phyloP scores from a whole-genome alignment of 2,329 filamentous ascomycete genomes.

The Phialocephala subalpina region DNA sequence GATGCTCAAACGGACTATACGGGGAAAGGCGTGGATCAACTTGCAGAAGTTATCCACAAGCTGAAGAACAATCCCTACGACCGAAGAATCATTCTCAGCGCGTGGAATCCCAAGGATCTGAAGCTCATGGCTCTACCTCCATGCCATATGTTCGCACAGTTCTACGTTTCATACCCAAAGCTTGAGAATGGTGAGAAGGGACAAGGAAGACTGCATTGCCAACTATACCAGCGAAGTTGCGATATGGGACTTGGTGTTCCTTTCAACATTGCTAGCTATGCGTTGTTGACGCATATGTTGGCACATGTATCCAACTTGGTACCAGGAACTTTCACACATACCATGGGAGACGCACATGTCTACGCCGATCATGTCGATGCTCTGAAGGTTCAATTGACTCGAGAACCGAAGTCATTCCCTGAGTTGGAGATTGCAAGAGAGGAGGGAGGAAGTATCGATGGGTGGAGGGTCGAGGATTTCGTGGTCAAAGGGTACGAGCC shows the following conservation, averaged over 20 bases:
- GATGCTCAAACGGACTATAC: constrained; percentile 83
- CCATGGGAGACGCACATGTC: constrained; percentile 98
- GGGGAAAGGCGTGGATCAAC: constrained; percentile 90
- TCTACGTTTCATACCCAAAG: constrained; percentile 57
- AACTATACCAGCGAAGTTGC: constrained; percentile 92
- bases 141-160: constrained; percentile 98
- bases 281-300: constrained; percentile 93
- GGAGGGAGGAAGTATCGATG: constrained; percentile 80
- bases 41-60: constrained; percentile 89
- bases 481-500: constrained; percentile 88
- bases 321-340: constrained; percentile 89
- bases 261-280: constrained; percentile 97
- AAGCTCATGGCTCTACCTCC: constrained; percentile 90
- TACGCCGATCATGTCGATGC: constrained; percentile 94
- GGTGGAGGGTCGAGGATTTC: constrained; percentile 90
- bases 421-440: constrained; percentile 75
- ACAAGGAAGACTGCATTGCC: constrained; percentile 81
- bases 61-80: constrained; percentile 86
- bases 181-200: constrained; percentile 45
- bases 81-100: constrained; percentile 85
- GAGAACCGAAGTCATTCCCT: constrained; percentile 85
- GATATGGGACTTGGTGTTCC: constrained; percentile 96
- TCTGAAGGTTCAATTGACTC: constrained; percentile 78
- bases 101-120: constrained; percentile 92
- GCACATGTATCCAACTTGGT: constrained; percentile 85